Evolutionary conservation across 768 basidiomycete genomes (phyloP), one percentile per base, ranked within the genome.

Genomic region (Inosperma sp.): DNA sequence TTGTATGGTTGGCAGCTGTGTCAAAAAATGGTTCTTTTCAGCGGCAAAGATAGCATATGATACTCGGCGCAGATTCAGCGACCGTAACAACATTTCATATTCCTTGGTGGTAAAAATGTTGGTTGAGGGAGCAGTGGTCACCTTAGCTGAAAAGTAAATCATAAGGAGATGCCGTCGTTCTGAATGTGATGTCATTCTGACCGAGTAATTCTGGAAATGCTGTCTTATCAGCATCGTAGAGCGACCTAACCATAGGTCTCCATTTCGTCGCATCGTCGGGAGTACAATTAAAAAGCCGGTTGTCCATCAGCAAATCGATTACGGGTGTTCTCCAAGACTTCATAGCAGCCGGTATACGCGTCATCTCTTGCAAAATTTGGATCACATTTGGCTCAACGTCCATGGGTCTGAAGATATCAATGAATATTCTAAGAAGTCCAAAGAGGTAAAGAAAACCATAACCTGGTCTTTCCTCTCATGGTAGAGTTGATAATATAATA

Each of bases 31-130:
- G 62, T 99, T 95, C 69, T 88, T 88, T 58, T 93, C 93, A 12
- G 86, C 91, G 1, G 87, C 72, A 49, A 93, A 83, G n/a, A 99
- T 65, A 26, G 88, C 79, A 62, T 89, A 91, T 4, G 93, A 91
- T 33, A 98, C 71, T 26, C 95, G 77, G 34, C 96, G 82, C 16
- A 99, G 73, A 60, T 89, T 93, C 46, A 93, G 71, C 3, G 93
- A 92, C 21, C 92, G 82, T 22, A 86, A 70, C 0, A 92, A 70
- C 80, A 88, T 94, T 69, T 99, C 96, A 49, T 93, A 89, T 64
- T 98, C 96, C 39, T 88, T 76, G 62, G 93, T 98, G 25, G 92
- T 86, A 68, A 99, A 99, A 48, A 99, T 96, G 60, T 96, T 98
- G 16, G 92, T 85, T 0, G 94, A 95, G 1, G 96, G 86, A 0